Evolutionary conservation across 306 rosid genomes (phyloP), one percentile per base, ranked within the genome.

Genomic region (Rosa multiflora): DNA sequence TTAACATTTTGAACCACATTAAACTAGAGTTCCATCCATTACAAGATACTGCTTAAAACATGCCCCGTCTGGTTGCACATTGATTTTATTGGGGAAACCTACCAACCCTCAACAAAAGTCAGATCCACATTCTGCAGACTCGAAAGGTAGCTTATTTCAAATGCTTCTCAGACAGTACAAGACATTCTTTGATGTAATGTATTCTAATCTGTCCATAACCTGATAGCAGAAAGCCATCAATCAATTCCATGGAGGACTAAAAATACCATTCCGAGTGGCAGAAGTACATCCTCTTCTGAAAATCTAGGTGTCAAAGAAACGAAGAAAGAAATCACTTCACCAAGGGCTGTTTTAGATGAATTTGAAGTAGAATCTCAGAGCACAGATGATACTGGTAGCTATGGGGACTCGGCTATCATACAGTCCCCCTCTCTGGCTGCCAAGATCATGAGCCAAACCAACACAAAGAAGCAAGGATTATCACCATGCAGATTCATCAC

Each of bases 311-410:
- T 82, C 46, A 61, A 84, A 76, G 92, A 85, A 77, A 73, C 55
- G 7, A 78, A 76, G 83, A 63, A 71, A 49, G 58, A 64, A 56
- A 84, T 8, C 62, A 48, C 72, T 80, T 88, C 94, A 23, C 96
- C 97, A 61, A 85, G 81, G 85, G 84, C 93, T 5, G 89, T 87
- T 17, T 80, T 83, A 29, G 88, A 86, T 70, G 86, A 78, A 78
- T 26, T 81, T 9, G 94, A 89, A 71, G 80, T 86, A 18, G 97
- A 86, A 67, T 92, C 94, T 9, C 90, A 87, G 67, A 85, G 91
- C 89, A 90, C 95, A 49, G 99, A 92, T 74, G 97, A 91, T 59
- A 87, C 87, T 6, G 70, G 80, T 29, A 95, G 97, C 85, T 85
- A 85, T 43, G 89, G 78, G 39, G 90, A 88, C 58, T 91, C 93